phyloP scores from a whole-genome alignment of 106 monocot genomes.

The Hemerocallis citrina region DNA sequence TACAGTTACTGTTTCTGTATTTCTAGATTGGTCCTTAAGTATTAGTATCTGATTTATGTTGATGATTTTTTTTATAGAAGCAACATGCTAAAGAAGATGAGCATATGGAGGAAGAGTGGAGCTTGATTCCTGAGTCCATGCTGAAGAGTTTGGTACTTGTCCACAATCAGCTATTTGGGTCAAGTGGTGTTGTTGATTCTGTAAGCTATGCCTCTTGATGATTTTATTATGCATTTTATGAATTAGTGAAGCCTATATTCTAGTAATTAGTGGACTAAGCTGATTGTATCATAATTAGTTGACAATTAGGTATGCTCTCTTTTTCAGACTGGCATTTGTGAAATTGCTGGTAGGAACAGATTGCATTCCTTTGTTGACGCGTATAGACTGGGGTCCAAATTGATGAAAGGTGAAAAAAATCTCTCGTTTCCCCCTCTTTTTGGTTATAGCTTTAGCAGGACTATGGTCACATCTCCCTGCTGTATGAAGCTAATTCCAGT shows the following conservation, averaged over 20 bases:
- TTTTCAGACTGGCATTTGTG: constrained; percentile 39
- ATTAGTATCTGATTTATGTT: constrained; percentile 8
- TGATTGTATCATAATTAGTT: not conserved
- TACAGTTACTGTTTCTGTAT: not conserved
- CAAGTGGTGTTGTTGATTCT: constrained; percentile 27
- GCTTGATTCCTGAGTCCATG: constrained; percentile 49
- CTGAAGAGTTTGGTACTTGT: constrained; percentile 49
- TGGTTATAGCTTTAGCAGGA: not conserved
- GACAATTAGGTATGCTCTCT: not conserved
- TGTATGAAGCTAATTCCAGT: not conserved
- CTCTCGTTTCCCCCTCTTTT: not conserved
- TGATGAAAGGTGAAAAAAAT: constrained; percentile 85
- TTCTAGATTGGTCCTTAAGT: not conserved
- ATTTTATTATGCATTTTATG: not conserved
- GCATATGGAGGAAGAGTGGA: constrained; percentile 50
- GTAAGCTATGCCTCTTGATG: constrained; percentile 17
- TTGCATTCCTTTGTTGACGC: constrained; percentile 51
- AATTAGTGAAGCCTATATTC: too few species aligned
- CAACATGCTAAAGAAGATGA: constrained; percentile 20
- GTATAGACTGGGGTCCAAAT: constrained; percentile 46
- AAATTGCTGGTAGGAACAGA: constrained; percentile 31
- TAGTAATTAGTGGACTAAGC: not conserved
- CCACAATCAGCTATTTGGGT: constrained; percentile 69
- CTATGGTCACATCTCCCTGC: not conserved
- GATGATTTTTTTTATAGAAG: constrained; percentile 31